Evolutionary conservation across 495 filamentous ascomycete genomes (phyloP).

Genomic region (Aspergillus nidulans): DNA sequence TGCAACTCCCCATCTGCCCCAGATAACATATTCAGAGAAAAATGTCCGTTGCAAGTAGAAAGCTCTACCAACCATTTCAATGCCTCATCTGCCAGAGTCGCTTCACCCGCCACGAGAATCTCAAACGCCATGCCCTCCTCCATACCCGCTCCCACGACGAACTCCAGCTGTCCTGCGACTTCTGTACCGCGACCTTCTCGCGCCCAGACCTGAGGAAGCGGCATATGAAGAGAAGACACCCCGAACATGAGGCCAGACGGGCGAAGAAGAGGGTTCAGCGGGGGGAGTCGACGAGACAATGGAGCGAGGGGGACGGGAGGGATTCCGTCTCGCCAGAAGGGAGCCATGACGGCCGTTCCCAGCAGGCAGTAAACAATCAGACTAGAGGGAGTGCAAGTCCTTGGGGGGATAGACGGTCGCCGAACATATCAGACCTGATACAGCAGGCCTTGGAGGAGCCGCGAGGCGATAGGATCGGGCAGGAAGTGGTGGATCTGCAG

Average conservation of each 20-base stretch:
- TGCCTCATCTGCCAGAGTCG: slow-evolving; percentile 30
- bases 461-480: not conserved
- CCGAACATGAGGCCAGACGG: slow-evolving; percentile 21
- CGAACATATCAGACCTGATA: not conserved
- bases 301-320: not conserved
- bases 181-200: slow-evolving; percentile 31
- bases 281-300: not conserved
- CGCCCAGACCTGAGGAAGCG: slow-evolving; percentile 28
- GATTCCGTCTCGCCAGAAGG: not conserved
- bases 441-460: not conserved
- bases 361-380: too few relatives aligned
- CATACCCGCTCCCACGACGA: slow-evolving; percentile 26
- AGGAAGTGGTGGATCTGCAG: not conserved
- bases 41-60: slow-evolving; percentile 15
- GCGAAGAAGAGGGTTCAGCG: slow-evolving; percentile 9
- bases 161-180: slow-evolving; percentile 21
- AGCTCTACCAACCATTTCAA: slow-evolving; percentile 30
- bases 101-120: slow-evolving; percentile 37
- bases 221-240: slow-evolving; percentile 36
- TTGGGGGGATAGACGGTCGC: not conserved
- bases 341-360: too few relatives aligned
- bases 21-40: not conserved
- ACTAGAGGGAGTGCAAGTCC: not conserved
- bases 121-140: slow-evolving; percentile 33
- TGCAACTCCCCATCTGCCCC: not conserved